A percentile compares a stretch with the other conserved stretches of the same genome.
Conservation (phyloP, 2,329 filamentous ascomycete species). For the Fusarium sp. region DNA sequence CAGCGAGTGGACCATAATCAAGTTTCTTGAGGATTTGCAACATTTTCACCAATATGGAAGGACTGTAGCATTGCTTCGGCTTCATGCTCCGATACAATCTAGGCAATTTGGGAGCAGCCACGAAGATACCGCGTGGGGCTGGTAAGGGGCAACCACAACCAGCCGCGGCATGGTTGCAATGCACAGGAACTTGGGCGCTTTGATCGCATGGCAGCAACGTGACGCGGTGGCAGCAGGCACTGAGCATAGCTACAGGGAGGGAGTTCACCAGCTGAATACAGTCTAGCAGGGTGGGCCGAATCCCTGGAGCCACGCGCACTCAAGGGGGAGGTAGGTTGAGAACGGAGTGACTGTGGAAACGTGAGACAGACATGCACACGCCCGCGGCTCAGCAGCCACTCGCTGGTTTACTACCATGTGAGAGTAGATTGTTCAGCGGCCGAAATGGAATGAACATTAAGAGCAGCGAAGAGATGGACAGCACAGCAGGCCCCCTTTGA, state of each 20-base stretch:
- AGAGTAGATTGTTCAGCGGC: constrained; percentile 13
- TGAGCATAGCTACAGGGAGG: constrained; percentile 46
- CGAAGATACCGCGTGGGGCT: constrained; percentile 38
- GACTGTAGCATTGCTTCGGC: constrained; percentile 27
- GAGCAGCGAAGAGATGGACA: constrained; percentile 10
- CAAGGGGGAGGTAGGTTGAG: constrained; percentile 42
- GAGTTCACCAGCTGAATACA: constrained; percentile 42
- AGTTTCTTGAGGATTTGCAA: constrained; percentile 2
- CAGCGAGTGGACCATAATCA: background rate
- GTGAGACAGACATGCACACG: constrained; percentile 33
- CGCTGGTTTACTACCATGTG: constrained; percentile 25
- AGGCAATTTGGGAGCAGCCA: constrained; percentile 28
- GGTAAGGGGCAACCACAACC: constrained; percentile 33
- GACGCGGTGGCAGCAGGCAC: constrained; percentile 46
- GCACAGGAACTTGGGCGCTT: constrained; percentile 36
- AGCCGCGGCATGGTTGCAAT: constrained; percentile 25
- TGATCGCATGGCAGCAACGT: constrained; percentile 51
- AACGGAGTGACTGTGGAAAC: constrained; percentile 29
- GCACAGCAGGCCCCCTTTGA: constrained; percentile 4
- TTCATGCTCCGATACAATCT: constrained; percentile 29
- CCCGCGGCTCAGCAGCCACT: constrained; percentile 30
- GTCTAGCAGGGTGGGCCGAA: constrained; percentile 45
- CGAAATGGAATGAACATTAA: constrained; percentile 25
- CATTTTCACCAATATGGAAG: constrained; percentile 13
- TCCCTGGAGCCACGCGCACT: constrained; percentile 57